A percentile compares a stretch with the other conserved stretches of the same genome.
Conservation (phyloP, 148 eudicot species). For the Diospyros lotus region DNA sequence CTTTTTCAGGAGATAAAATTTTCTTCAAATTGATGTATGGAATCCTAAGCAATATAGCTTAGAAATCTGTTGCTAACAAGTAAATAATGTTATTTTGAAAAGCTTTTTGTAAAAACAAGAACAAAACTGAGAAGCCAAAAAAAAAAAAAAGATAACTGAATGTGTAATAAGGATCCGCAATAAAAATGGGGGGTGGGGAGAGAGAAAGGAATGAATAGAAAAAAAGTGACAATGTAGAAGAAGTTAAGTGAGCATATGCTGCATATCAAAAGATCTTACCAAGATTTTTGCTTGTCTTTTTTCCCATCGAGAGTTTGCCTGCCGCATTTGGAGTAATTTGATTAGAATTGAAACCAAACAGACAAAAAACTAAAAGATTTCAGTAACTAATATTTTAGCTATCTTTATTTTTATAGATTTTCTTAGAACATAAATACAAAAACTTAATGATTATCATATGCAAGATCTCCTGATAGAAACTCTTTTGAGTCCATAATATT, state of each 20-base stretch:
- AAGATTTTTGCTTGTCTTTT: slow-evolving; percentile 76
- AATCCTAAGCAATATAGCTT: no score
- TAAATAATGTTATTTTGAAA: no score
- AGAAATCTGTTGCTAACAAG: no score
- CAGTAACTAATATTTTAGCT: neutral
- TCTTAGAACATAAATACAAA: neutral
- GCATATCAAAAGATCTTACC: slow-evolving; percentile 37
- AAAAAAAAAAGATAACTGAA: neutral
- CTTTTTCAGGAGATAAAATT: no score
- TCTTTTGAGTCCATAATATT: no score
- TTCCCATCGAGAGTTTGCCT: slow-evolving; percentile 92
- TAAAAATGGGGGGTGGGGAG: neutral
- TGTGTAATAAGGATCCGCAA: neutral
- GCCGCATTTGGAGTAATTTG: slow-evolving; percentile 12
- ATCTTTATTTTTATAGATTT: neutral
- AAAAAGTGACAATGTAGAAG: neutral
- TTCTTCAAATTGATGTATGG: no score
- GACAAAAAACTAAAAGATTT: neutral
- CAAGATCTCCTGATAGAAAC: neutral
- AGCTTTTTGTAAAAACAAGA: no score
- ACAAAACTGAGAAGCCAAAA: neutral
- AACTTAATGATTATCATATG: no score
- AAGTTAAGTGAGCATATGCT: neutral
- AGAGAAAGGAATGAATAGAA: neutral
- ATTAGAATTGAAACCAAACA: neutral